Base-by-base conservation (phyloP, 352 stramenopile genomes). In the Peronosclerospora sorghi region DNA sequence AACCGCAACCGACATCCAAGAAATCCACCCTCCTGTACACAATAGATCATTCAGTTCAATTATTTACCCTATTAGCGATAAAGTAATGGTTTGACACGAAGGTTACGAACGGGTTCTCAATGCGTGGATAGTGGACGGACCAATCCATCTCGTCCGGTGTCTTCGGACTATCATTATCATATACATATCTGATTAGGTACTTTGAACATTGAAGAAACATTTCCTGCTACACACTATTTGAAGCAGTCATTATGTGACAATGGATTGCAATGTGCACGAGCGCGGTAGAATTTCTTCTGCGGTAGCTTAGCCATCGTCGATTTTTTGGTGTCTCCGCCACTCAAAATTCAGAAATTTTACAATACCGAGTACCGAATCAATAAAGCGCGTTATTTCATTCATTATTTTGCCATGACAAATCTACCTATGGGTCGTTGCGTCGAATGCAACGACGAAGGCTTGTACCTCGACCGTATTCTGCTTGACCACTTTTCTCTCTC, bases 201-300 rank as follows among this genome's bases (percentile, higher is more conserved):
- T 35, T 35, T 17, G 13, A 15, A 18, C n/a, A 34, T 15, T 12
- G 21, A 26, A 26, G 6, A 26, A 26, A 26, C 4, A 35, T 28
- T 36, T 8, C 4, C 26, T 8, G 14, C 1, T 7, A 73, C 76
- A 54, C 60, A 90, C 78, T 98, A 98, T 40, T 94, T 69, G 49
- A 98, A 97, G 35, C 75, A 81, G 67, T 98, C 90, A 69, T 97
- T 98, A 67, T 97, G 88, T 15, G 85, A 96, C 23, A 98, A 68
- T 23, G 95, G 95, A 65, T 98, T 98, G 69, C 88, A 97, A 63
- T 98, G 95, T 14, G 95, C 95, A 24, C 95, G 81, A 62, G 83
- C 92, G 30, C 95, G 84, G 65, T 97, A 98, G 61, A 96, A 97
- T 62, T 96, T 97, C 68, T 98, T 98, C 71, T 97, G 80, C 35